Base-by-base conservation (phyloP, 805 yeast genomes). In the Phaffomyces thermotolerans region DNA sequence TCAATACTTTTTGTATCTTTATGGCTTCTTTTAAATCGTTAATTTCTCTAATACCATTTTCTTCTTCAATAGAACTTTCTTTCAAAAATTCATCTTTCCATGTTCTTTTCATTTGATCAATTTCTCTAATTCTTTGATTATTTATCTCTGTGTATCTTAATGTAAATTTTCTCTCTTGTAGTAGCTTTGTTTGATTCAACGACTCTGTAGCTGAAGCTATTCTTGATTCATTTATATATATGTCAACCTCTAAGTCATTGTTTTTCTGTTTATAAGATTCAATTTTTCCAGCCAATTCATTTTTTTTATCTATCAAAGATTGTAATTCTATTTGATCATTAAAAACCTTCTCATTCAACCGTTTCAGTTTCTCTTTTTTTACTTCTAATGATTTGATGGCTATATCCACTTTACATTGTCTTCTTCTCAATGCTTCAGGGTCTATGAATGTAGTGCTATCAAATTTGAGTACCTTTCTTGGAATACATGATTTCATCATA, bases 41-140 rank as follows among this genome's bases (percentile, higher is more conserved):
- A 8, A 39, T 10, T 14, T 31, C 31, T 8, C 34, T 17, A 4
- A 27, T 33, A 1, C 20, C 17, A 27, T 42, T 31, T 3, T 34
- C 31, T 20, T 36, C 40, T 37, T 42, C 35, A 6, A 32, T 14
- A 3, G 14, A 8, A 27, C 52, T 48, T 0, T 68, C 66, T 4
- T 50, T 44, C 15, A 58, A 51, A 5, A 71, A 48, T 41, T 66
- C 68, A 22, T 60, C 31, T 17, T 49, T 46, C 25, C 47, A 30
- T 33, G 33, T 24, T 8, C 27, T 49, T n/a, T 60, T 56, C 32
- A 68, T 48, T 39, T 69, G 67, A 47, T 61, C 64, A 47, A 66
- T 34, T 62, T 63, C 40, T 27, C 29, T 27, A 27, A 27, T 13
- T 27, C 29, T 27, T 27, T 9, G 18, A 33, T 61, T 58, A 23